Conservation (phyloP, 1,139 yeast species). For the Protomyces inouyei region DNA sequence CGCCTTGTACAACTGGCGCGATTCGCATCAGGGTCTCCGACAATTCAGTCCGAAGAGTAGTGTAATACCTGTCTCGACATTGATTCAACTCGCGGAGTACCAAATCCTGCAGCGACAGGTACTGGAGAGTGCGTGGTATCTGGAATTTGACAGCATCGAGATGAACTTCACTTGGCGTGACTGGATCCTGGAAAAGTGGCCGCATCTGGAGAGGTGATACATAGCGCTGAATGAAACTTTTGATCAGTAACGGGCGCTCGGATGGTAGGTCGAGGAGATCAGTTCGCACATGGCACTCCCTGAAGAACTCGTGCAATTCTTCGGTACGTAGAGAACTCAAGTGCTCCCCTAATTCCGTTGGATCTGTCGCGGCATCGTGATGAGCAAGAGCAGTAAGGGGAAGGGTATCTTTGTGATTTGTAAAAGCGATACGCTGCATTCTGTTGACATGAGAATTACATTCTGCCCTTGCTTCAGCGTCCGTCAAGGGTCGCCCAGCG, state of each 20-base stretch:
- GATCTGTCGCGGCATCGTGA: slow-evolving; percentile 36
- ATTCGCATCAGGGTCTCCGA: neutral
- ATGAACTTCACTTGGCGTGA: neutral
- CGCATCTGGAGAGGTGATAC: neutral
- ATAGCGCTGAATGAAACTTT: neutral
- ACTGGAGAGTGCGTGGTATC: neutral
- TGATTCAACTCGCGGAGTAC: neutral
- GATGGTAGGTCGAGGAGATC: neutral
- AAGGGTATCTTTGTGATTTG: slow-evolving; percentile 35
- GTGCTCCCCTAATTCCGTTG: slow-evolving; percentile 36
- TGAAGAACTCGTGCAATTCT: slow-evolving; percentile 32
- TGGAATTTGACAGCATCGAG: neutral
- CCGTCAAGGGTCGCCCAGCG: slow-evolving; percentile 39
- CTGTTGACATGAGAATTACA: slow-evolving; percentile 32
- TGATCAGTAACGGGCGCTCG: neutral
- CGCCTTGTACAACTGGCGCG: neutral
- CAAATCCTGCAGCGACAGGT: neutral
- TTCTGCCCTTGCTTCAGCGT: slow-evolving; percentile 32
- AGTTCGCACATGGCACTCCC: neutral
- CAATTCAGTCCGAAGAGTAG: neutral
- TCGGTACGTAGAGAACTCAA: slow-evolving; percentile 33
- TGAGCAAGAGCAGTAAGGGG: slow-evolving; percentile 38
- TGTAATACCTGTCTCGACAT: neutral
- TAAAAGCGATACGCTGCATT: slow-evolving; percentile 36
- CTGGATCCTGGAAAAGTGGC: neutral